Conservation (phyloP, 1,139 yeast genomes). For the Diutina mesorugosa region DNA sequence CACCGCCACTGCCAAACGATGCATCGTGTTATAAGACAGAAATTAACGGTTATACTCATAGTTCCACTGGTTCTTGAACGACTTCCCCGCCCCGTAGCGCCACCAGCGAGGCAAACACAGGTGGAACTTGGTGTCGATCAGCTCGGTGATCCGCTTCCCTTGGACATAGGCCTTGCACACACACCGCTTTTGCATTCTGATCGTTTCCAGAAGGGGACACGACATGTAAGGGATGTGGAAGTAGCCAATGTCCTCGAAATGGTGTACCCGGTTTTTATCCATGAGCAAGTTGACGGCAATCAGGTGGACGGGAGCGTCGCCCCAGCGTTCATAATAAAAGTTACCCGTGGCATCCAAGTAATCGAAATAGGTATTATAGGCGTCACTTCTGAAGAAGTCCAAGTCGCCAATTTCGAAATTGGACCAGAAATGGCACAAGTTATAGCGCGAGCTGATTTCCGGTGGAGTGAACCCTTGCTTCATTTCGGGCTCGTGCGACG, state of each 20-base stretch:
- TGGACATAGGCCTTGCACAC: constrained; percentile 38
- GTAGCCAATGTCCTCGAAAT: constrained; percentile 88
- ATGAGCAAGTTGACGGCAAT: constrained; percentile 59
- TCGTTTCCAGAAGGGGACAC: constrained; percentile 54
- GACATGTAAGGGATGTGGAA: constrained; percentile 70
- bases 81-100: constrained; percentile 53
- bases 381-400: constrained; percentile 64
- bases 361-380: constrained; percentile 57
- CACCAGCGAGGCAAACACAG: constrained; percentile 86
- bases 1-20: not conserved
- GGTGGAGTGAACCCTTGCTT: not conserved
- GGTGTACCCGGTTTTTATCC: constrained; percentile 60
- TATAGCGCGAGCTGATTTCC: constrained; percentile 40
- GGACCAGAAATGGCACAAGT: constrained; percentile 91
- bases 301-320: constrained; percentile 95
- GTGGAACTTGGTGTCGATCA: constrained; percentile 45
- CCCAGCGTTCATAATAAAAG: constrained; percentile 91
- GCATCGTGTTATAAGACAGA: not conserved
- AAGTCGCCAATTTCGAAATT: constrained; percentile 82
- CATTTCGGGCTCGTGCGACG: constrained; percentile 13
- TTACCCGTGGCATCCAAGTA: constrained; percentile 67
- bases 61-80: constrained; percentile 26
- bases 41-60: constrained; percentile 4
- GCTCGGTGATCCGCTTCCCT: constrained; percentile 20
- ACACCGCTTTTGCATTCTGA: constrained; percentile 51